These are phyloP conservation scores for Pseudopithomyces chartarum DNA, from an alignment of 2,329 filamentous ascomycete species.

Conservation along the genomic window DNA sequence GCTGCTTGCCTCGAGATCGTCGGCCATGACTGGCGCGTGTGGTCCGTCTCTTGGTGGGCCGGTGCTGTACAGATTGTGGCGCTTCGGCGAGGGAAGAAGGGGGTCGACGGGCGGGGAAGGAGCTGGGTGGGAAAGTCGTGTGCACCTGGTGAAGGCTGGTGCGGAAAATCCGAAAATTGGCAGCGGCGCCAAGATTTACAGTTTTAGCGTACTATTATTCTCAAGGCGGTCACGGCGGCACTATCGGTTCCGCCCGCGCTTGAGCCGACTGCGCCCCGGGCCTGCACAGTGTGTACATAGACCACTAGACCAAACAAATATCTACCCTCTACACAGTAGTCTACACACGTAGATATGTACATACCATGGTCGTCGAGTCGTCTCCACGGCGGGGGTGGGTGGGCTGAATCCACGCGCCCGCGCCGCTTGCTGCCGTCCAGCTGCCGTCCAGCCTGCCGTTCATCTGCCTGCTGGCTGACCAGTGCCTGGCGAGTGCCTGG, in stretches of 20 bases:
- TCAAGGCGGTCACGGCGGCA: conserved; percentile 12
- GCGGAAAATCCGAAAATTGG: conserved; percentile 22
- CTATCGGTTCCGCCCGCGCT: conserved; percentile 1
- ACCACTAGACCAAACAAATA: too few relatives aligned
- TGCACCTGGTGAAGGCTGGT: conserved; percentile 31
- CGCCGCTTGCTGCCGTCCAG: too few relatives aligned
- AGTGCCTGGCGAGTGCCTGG: conserved; percentile 14
- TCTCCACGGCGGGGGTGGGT: too few relatives aligned
- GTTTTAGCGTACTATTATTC: conserved; percentile 3
- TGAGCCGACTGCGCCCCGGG: too few relatives aligned
- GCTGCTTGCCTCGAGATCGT: conserved; percentile 49
- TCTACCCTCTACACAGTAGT: too few relatives aligned
- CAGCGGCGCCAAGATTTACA: conserved; percentile 15
- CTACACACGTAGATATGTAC: too few relatives aligned
- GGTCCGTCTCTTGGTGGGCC: neutral
- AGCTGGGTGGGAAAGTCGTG: conserved; percentile 24
- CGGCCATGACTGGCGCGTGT: conserved; percentile 36
- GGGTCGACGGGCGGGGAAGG: conserved; percentile 3
- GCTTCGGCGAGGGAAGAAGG: conserved; percentile 15
- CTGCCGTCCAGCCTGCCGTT: too few relatives aligned
- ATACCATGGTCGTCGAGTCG: too few relatives aligned
- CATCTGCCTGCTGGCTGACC: neutral
- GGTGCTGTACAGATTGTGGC: neutral
- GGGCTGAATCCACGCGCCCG: too few relatives aligned
- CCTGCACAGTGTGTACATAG: too few relatives aligned